phyloP scores from a whole-genome alignment of 441 rosid genomes.

The Omphalea diandra region DNA sequence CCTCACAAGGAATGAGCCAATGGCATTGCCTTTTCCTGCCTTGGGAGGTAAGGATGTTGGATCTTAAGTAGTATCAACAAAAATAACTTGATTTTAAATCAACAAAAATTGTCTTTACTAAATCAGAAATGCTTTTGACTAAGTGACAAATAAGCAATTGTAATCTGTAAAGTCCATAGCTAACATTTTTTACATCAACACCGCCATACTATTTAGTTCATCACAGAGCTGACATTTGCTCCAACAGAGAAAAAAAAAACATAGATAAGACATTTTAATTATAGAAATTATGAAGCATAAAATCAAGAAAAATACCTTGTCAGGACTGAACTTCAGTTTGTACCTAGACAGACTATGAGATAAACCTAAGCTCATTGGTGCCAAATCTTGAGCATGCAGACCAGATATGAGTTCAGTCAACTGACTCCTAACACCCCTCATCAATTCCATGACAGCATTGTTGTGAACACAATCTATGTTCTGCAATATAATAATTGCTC shows the following conservation, averaged over 20 bases:
- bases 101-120: no score
- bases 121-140: no score
- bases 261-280: neutral
- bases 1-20: no score
- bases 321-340: slow-evolving; percentile 89
- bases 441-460: slow-evolving; percentile 87
- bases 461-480: slow-evolving; percentile 89
- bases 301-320: slow-evolving; percentile 51
- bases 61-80: no score
- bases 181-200: neutral
- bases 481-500: slow-evolving; percentile 36
- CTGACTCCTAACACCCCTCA: slow-evolving; percentile 86
- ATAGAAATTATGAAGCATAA: neutral
- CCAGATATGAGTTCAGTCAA: slow-evolving; percentile 86
- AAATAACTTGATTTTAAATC: no score
- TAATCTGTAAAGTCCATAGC: no score
- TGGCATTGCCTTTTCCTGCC: no score
- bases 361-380: slow-evolving; percentile 95
- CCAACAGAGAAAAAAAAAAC: neutral
- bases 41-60: no score
- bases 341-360: slow-evolving; percentile 88
- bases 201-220: neutral
- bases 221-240: neutral
- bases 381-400: slow-evolving; percentile 73
- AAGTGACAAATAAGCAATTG: no score